Conservation (phyloP, 192 early-diverging fungal species). For the Cladochytrium replicatum region DNA sequence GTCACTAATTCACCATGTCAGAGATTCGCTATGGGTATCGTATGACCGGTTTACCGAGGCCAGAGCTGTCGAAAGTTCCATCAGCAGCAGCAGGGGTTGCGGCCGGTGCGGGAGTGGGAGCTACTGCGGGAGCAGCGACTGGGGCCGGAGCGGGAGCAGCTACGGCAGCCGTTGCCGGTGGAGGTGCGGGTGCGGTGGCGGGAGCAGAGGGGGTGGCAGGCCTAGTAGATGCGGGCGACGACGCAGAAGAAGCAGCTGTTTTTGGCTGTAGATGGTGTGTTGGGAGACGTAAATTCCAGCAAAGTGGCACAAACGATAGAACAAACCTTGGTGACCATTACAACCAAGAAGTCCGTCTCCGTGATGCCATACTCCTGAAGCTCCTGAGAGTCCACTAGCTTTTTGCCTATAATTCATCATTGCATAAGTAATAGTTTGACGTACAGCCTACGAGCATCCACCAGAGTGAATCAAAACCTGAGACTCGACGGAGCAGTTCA, state of each 20-base stretch:
- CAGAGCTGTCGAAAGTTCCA: slow-evolving; percentile 38
- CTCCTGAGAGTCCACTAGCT: slow-evolving; percentile 67
- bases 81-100: slow-evolving; percentile 15
- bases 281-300: no score
- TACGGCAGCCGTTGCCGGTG: slow-evolving; percentile 26
- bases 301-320: no score
- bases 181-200: slow-evolving; percentile 13
- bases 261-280: slow-evolving; percentile 13
- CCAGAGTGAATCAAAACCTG: slow-evolving; percentile 89
- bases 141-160: slow-evolving; percentile 22
- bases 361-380: slow-evolving; percentile 64
- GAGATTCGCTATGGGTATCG: no score
- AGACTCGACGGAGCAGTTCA: slow-evolving; percentile 56
- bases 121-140: slow-evolving; percentile 22
- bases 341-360: slow-evolving; percentile 91
- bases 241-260: slow-evolving; percentile 23
- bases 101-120: slow-evolving; percentile 27
- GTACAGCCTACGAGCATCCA: no score
- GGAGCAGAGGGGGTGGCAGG: slow-evolving; percentile 22
- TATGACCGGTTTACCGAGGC: slow-evolving; percentile 20
- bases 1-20: slow-evolving; percentile 52
- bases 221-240: slow-evolving; percentile 28
- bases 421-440: no score
- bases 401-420: slow-evolving; percentile 56
- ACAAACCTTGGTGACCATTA: slow-evolving; percentile 89